A percentile compares a stretch with the other conserved stretches of the same genome.
Conservation (phyloP, 345 rosid genomes). For the Psidium guajava region DNA sequence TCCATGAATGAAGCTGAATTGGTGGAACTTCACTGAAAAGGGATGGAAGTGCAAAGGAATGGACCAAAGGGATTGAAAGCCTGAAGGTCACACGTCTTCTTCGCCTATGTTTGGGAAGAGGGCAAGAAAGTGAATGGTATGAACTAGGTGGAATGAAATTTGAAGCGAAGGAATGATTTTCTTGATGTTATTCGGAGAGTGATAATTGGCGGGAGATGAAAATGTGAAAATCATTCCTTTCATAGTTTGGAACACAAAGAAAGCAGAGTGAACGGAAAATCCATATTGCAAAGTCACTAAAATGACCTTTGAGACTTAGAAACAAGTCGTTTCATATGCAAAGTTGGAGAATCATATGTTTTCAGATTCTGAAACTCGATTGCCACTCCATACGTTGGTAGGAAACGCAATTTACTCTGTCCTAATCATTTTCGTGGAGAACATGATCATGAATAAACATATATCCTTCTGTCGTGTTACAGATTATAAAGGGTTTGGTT, state of each 20-base stretch:
- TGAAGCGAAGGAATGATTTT: neutral
- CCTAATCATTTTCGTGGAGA: neutral
- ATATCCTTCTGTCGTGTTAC: neutral
- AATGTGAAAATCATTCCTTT: neutral
- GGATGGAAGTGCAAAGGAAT: neutral
- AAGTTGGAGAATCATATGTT: neutral
- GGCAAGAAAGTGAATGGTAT: neutral
- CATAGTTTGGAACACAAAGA: neutral
- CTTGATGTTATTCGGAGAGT: neutral
- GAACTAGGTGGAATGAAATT: neutral
- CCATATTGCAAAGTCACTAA: neutral
- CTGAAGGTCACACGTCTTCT: neutral
- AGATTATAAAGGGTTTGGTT: neutral
- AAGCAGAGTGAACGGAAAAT: neutral
- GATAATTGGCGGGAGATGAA: neutral
- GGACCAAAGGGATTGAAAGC: neutral
- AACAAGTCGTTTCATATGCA: neutral
- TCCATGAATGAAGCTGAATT: neutral
- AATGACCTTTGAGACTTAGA: neutral
- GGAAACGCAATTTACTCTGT: neutral
- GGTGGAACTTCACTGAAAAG: neutral
- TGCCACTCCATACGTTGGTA: neutral
- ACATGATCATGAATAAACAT: neutral
- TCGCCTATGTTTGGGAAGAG: neutral
- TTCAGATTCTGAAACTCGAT: neutral